Evolutionary conservation across 768 basidiomycete genomes (phyloP).

Genomic region (Chalciporus sphaerocephalus): DNA sequence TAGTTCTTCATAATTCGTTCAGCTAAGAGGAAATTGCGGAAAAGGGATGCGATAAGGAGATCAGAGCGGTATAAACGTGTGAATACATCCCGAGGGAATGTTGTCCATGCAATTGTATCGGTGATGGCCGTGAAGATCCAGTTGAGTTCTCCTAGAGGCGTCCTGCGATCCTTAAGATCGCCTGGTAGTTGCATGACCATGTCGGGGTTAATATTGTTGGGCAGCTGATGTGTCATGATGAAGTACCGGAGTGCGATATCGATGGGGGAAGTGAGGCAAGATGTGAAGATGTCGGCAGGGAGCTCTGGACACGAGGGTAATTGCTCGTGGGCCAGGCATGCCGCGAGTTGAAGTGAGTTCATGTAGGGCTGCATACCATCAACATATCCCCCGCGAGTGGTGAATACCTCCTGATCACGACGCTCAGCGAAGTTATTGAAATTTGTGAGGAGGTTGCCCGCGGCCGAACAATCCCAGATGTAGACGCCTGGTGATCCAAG

Average conservation of each 20-base stretch:
- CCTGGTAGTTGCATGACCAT: slow-evolving; percentile 95
- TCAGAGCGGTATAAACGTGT: slow-evolving; percentile 93
- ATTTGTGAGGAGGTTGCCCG: slow-evolving; percentile 87
- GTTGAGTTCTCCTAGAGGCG: slow-evolving; percentile 96
- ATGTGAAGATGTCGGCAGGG: slow-evolving; percentile 96
- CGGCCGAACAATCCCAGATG: slow-evolving; percentile 99
- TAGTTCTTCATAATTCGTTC: slow-evolving; percentile 98
- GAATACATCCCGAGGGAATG: slow-evolving; percentile 90
- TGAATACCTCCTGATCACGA: slow-evolving; percentile 63
- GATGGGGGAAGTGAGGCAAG: slow-evolving; percentile 95
- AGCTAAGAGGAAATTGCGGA: slow-evolving; percentile 95
- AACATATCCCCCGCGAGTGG: slow-evolving; percentile 53
- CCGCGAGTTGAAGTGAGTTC: slow-evolving; percentile 91
- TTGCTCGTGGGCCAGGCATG: slow-evolving; percentile 86
- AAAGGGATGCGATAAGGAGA: slow-evolving; percentile 90
- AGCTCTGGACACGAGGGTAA: slow-evolving; percentile 94
- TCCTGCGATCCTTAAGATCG: slow-evolving; percentile 92
- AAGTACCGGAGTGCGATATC: slow-evolving; percentile 95
- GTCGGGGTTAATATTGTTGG: slow-evolving; percentile 74
- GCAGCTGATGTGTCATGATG: slow-evolving; percentile 84
- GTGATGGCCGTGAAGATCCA: slow-evolving; percentile 99
- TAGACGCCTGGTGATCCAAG: slow-evolving; percentile 93
- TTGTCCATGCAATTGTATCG: slow-evolving; percentile 99
- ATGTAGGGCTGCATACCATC: slow-evolving; percentile 66
- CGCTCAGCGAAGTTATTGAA: slow-evolving; percentile 78